Base-by-base conservation (phyloP, 2,329 filamentous ascomycete species). In the Zasmidium angulare region DNA sequence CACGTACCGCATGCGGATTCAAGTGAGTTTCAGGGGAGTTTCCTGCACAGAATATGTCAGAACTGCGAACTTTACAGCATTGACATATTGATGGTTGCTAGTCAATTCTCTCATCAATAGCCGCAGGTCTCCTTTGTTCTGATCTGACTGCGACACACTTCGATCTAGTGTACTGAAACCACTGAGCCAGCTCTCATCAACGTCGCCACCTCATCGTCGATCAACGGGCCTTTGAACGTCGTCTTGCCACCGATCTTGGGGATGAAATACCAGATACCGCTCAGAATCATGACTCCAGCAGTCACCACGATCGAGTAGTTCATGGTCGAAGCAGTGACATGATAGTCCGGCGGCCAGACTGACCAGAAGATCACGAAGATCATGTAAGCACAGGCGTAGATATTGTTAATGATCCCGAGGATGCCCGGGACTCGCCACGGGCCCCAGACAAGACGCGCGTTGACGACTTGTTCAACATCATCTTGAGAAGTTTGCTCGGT, bases 291-390 rank as follows among this genome's bases (percentile, higher is more conserved):
- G 7, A 75, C 70, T 2, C 73, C 75, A n/a, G 72, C 72, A 7
- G 74, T 75, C 3, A 77, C 71, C 7, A 76, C 74, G 20, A 73
- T 69, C 12, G 68, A 69, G 59, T 75, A 76, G 74, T 82, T 79
- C 79, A 84, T 69, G 11, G 71, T 72, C 14, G 63, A 64, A 0
- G 72, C 69, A 7, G 66, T 67, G 1, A 75, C 72, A 2, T 71
- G 69, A 10, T 70, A 70, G n/a, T 61, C 61, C 7, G 72, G 69
- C n/a, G 78, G 78, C 78, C 78, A 81, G 50, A 85, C 82, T 21
- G 76, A 79, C 76, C 82, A 86, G 70, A 86, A 85, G 11, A 83
- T 77, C 1, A 85, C 75, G 46, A 86, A 79, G 1, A 81, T 58
- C 68, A 82, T 78, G 65, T 85, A 86, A 2, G 75, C 52, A 64